Evolutionary conservation across 306 rosid species (phyloP), one percentile per base, ranked within the genome.

Genomic region (Vigna unguiculata): DNA sequence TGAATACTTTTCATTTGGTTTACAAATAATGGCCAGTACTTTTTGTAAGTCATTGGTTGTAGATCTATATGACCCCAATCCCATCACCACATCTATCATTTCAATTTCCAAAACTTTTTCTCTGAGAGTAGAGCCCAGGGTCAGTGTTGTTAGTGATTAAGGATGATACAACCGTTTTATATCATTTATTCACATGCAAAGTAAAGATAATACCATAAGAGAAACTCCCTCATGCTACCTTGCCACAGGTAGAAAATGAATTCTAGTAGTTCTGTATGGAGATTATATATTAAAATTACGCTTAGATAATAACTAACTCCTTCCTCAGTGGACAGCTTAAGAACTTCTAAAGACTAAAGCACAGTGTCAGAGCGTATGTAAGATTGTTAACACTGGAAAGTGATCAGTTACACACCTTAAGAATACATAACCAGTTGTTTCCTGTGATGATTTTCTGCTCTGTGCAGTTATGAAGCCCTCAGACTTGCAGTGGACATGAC

Each of bases 361-460:
- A 40, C 15, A 38, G 72, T 22, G n/a, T 57, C 6, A 21, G 71
- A 10, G 6, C 52, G 58, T 70, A 66, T 71, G 53, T 32, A 17
- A 85, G 1, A 91, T 87, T 69, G 87, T 65, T 75, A 57, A 86
- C 87, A 77, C 83, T 21, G 71, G 75, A 52, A 11, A 20, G 34
- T 49, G 57, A 34, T 21, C 43, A 65, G 45, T 49, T 62, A 64
- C 83, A 77, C 81, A 95, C 97, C 97, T 92, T 73, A 90, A 83
- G 92, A 95, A 95, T 74, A 95, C 96, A 82, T 95, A 95, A 69
- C 99, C 96, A 48, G 97, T 92, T 59, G 93, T 72, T 85, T 95
- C 99, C 83, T 88, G 96, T 30, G 97, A 90, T 49, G 98, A 95
- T 82, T 92, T 95, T 83, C 98, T 84, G 76, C 93, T 25, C 64